Evolutionary conservation across 805 yeast genomes (phyloP), one percentile per base, ranked within the genome.

Genomic region (Tetrapisispora fleetii): DNA sequence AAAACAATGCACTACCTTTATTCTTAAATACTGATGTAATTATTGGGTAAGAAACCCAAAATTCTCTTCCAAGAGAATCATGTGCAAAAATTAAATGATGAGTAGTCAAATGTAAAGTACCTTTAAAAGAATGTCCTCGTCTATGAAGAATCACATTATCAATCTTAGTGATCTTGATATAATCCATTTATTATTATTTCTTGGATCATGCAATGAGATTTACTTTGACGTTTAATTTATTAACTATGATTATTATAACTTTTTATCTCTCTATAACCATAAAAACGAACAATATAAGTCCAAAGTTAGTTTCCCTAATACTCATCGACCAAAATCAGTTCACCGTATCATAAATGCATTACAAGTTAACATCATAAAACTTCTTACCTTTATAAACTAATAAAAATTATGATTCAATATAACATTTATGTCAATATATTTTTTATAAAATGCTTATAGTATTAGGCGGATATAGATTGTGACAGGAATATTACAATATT

Each of bases 21-120:
- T 52, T 77, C 69, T 62, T 78, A 55, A 76, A 76, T 1, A 83
- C 79, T 43, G 72, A 72, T 43, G 79, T 82, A 32, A 90, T 80
- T 53, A 89, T 78, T 1, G 97, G 96, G 64, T 88, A 91, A 50
- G 95, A 84, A 30, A 88, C 75, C 99, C 98, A 93, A 30, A 87
- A 77, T 63, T 93, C 98, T 49, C 80, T 70, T 9, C 56, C 56
- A 22, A 55, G 62, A 54, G 51, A 53, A 3, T 50, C 52, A 32
- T 71, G 67, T 0, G 79, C 73, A 62, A 84, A 85, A 35, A 85
- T 84, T 56, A 85, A 64, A 66, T 85, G 93, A 60, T 85, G 90
- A 6, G 86, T 78, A 2, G 90, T 83, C 41, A 85, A 65, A 59
- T 82, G 90, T 28, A 85, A 60, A 3, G 81, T 72, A 1, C 91